Conservation (phyloP, 2,329 filamentous ascomycete species). For the Graphilbum ipis-grandicollis region DNA sequence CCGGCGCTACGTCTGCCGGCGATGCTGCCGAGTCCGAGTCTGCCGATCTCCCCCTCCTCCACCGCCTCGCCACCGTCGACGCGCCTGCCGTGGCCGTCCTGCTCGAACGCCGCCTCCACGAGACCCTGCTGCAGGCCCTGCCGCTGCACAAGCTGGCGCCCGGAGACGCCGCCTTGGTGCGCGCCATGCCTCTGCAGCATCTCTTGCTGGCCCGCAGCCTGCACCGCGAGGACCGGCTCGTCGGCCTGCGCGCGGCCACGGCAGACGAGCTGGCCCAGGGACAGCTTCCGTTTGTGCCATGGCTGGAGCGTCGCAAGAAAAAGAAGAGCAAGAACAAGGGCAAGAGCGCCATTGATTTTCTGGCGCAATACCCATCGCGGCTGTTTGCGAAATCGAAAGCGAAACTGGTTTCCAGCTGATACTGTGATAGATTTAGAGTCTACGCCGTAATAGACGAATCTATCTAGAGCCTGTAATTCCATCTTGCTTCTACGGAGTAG, state of each 20-base stretch:
- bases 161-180: not conserved
- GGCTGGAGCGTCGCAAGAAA: not conserved
- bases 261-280: not conserved
- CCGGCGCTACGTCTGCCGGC: not conserved
- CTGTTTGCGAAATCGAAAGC: not conserved
- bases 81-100: conserved; percentile 2
- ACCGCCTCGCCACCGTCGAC: conserved; percentile 5
- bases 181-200: not conserved
- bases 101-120: conserved; percentile 4
- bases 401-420: too few species aligned
- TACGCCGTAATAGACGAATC: too few species aligned
- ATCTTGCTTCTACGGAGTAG: too few species aligned
- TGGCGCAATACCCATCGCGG: not conserved
- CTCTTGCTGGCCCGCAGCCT: not conserved
- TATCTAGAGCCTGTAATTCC: too few species aligned
- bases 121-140: conserved; percentile 2
- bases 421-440: too few species aligned
- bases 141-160: not conserved
- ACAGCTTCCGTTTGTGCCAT: not conserved
- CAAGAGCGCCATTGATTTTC: not conserved
- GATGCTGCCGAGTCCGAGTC: not conserved
- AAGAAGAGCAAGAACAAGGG: not conserved
- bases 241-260: not conserved
- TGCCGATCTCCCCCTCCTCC: not conserved
- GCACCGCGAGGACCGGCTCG: not conserved